Percentiles rank a stretch among this genome's conserved stretches.
These are phyloP conservation scores for Marchantia polymorpha DNA, from an alignment of 225 moss, liverwort and hornwort genomes.

Conservation along the genomic window DNA sequence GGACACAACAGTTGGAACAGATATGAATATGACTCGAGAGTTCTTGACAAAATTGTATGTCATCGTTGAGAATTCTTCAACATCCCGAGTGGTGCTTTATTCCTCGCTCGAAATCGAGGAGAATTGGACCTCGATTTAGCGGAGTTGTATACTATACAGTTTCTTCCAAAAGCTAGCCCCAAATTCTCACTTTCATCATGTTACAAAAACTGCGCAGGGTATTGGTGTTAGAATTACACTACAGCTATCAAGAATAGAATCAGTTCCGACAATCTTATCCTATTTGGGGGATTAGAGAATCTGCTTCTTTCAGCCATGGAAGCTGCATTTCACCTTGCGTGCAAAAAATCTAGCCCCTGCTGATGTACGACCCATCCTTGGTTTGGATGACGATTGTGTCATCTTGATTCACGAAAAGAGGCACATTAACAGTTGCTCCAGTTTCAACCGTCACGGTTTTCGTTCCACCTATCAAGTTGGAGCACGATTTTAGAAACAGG, in stretches of 20 bases:
- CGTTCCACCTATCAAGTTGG: slow-evolving; percentile 59
- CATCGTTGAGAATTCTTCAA: too few relatives aligned
- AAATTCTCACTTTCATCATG: background rate
- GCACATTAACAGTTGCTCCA: slow-evolving; percentile 72
- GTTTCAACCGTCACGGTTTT: slow-evolving; percentile 85
- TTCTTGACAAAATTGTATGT: too few relatives aligned
- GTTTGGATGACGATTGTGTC: slow-evolving; percentile 80
- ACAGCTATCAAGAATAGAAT: background rate
- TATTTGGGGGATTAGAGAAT: background rate
- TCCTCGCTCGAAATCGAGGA: background rate
- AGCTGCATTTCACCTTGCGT: background rate
- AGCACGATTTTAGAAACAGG: background rate
- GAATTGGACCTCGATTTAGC: slow-evolving; percentile 9
- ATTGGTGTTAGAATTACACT: slow-evolving; percentile 2
- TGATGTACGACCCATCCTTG: slow-evolving; percentile 76
- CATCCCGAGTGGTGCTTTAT: background rate
- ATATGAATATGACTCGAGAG: too few relatives aligned
- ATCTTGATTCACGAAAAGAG: slow-evolving; percentile 77
- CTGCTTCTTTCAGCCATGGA: background rate
- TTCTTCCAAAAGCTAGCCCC: slow-evolving; percentile 2
- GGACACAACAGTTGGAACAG: too few relatives aligned
- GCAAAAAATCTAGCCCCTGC: slow-evolving; percentile 43
- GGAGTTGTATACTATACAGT: slow-evolving; percentile 4
- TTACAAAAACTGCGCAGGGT: background rate
- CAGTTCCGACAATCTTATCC: background rate